These are phyloP conservation scores for Cadophora gregata DNA, from an alignment of 2,329 filamentous ascomycete species.

Conservation along the genomic window DNA sequence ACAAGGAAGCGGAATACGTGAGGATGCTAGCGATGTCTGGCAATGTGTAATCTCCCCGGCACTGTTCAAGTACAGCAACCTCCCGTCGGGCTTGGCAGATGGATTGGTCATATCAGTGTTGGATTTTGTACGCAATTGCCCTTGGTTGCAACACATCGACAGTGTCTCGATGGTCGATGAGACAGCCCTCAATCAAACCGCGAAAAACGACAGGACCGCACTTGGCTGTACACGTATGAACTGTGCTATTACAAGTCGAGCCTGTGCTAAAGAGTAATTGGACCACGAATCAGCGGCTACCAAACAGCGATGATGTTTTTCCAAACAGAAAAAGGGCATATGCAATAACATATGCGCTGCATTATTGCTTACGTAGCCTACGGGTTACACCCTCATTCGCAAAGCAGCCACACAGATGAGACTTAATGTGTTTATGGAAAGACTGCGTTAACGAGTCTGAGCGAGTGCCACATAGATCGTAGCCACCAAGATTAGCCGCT, in stretches of 20 bases:
- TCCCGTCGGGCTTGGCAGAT: neutral
- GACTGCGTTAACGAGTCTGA: neutral
- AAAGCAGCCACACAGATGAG: neutral
- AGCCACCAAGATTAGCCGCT: neutral
- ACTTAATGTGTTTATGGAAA: neutral
- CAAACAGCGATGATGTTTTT: neutral
- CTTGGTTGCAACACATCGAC: neutral
- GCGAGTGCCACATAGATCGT: neutral
- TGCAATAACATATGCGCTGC: neutral
- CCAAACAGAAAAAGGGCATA: neutral
- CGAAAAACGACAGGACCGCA: too few relatives aligned
- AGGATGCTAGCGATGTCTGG: neutral
- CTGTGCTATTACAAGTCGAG: neutral
- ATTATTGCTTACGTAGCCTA: neutral
- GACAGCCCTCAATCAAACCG: neutral
- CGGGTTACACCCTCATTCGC: neutral
- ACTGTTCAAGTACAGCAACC: neutral
- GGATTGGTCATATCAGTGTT: neutral
- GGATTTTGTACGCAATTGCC: neutral
- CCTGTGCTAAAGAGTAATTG: neutral
- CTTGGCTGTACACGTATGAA: too few relatives aligned
- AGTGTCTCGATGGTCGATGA: neutral
- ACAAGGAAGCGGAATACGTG: constrained; percentile 17
- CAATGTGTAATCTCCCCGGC: neutral
- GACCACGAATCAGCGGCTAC: neutral